Percentiles rank a stretch among this genome's conserved stretches.
Conservation (phyloP, 2,329 filamentous ascomycete species). For the Venturia pyrina region DNA sequence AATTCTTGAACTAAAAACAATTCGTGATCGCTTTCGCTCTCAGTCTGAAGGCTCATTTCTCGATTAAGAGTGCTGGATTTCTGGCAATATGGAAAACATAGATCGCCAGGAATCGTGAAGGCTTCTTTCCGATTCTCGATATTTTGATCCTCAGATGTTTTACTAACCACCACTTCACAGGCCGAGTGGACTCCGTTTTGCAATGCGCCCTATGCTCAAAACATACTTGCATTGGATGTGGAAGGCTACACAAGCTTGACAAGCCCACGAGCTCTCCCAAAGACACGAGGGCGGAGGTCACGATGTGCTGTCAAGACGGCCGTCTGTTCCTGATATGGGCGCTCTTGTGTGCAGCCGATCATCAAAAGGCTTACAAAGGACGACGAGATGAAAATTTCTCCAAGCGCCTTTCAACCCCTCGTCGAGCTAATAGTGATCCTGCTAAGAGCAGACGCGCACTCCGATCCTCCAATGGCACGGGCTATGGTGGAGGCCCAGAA, state of each 20-base stretch:
- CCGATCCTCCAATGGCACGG: neutral
- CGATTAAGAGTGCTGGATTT: neutral
- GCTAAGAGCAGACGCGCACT: neutral
- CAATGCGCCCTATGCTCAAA: neutral
- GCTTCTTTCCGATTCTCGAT: neutral
- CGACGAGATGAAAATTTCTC: conserved; percentile 6
- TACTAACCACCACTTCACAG: neutral
- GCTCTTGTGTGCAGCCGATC: conserved; percentile 28
- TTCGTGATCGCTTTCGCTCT: neutral
- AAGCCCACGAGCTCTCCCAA: neutral
- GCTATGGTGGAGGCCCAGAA: neutral
- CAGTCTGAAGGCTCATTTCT: neutral
- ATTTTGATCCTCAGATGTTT: neutral
- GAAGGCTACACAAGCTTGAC: neutral
- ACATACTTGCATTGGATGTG: neutral
- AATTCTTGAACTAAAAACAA: no score
- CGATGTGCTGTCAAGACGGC: conserved; percentile 23
- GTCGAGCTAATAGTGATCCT: neutral
- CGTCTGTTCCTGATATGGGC: conserved; percentile 27
- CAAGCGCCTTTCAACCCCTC: neutral
- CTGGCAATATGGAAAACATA: neutral
- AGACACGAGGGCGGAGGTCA: neutral
- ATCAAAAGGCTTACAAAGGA: conserved; percentile 16
- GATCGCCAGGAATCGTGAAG: neutral
- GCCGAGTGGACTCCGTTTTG: neutral